These are phyloP conservation scores for Thielaviopsis ethacetica DNA, from an alignment of 2,329 filamentous ascomycete species.

Conservation along the genomic window DNA sequence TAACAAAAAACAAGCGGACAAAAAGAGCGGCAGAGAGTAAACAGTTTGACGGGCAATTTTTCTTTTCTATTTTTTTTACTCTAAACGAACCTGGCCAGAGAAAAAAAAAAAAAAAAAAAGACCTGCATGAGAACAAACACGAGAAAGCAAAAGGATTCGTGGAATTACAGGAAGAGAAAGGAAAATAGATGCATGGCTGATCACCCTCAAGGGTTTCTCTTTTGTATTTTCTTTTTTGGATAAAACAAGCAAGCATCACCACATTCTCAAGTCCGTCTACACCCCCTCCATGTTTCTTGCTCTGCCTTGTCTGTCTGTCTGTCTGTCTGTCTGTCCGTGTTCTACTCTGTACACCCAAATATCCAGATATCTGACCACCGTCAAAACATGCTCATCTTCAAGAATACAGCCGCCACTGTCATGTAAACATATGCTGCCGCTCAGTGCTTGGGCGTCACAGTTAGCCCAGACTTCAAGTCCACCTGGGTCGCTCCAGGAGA, in stretches of 20 bases:
- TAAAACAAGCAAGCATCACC: background rate
- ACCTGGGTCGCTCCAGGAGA: too few relatives aligned
- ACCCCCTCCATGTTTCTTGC: background rate
- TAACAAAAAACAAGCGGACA: background rate
- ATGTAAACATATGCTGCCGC: background rate
- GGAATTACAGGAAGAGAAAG: background rate
- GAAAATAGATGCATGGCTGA: background rate
- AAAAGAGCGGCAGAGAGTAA: background rate
- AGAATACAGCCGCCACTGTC: background rate
- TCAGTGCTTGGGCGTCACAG: too few relatives aligned
- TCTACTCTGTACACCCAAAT: too few relatives aligned
- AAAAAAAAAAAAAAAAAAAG: background rate
- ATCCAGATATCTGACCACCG: background rate
- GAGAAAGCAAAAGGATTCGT: background rate
- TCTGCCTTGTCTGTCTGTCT: background rate
- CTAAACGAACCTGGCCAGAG: background rate
- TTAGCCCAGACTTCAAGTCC: too few relatives aligned
- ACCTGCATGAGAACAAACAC: too few relatives aligned
- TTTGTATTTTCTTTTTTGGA: background rate
- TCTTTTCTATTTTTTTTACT: background rate
- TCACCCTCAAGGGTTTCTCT: background rate
- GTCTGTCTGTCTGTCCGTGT: too few relatives aligned
- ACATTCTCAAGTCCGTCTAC: background rate
- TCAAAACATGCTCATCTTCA: background rate
- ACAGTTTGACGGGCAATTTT: too few relatives aligned